Base-by-base conservation (phyloP, 176 grass and related monocot species). In the Oryza glumipatula region DNA sequence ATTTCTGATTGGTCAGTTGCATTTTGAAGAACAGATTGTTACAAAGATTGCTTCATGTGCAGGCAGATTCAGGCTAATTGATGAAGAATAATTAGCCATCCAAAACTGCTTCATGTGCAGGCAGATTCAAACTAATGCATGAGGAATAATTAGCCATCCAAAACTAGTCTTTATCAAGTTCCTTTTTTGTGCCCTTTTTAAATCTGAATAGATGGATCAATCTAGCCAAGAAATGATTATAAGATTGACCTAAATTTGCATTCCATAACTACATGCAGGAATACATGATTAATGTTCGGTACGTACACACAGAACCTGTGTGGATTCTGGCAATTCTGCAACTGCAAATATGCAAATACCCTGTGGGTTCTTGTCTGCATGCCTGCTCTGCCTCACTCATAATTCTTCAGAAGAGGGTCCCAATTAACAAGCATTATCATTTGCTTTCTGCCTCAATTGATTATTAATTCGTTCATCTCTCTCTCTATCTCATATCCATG, bases 221-320 rank as follows among this genome's bases (percentile, higher is more conserved):
- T 19, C 56, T 38, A 80, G 13, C 15, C 46, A 72, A 32, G 26
- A 6, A 6, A 87, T 87, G 72, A 87, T 76, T 71, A 46, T 58
- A 38, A 70, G 49, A 81, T 68, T 68, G 85, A 76, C 63, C 66
- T 16, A 23, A 56, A 43, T 14, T 46, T 77, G 14, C 2, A 61
- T 48, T 48, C 16, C 12, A 5, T 73, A 74, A 67, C 13, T 67
- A 58, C 48, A 33, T 54, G 46, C 82, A 73, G 58, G 64, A 82
- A 41, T 14, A 51, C 70, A 85, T 85, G 63, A 85, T 89, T 85
- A 89, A 9, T 89, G 76, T 61, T 61, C 61, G 65, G 87, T 23
- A 70, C 46, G 71, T 67, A 43, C 80, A 72, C 80, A 72, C 63
- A 72, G 32, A 67, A 22, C 65, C 82, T 74, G 21, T 19, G 38